These are phyloP conservation scores for Fusarium nisikadoi DNA, from an alignment of 2,329 filamentous ascomycete genomes.

Conservation along the genomic window DNA sequence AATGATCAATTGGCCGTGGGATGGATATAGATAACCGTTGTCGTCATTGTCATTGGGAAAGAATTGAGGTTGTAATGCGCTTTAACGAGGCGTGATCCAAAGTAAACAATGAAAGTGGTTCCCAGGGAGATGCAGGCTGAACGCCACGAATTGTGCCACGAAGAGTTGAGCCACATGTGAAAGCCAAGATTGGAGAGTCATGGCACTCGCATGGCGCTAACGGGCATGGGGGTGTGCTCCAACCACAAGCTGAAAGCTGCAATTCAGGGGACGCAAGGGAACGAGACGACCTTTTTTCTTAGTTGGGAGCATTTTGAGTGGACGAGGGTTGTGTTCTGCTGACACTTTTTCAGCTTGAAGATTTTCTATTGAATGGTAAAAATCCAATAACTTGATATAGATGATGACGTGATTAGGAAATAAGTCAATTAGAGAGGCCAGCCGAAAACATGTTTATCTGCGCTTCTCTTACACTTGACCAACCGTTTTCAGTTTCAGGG, in stretches of 20 bases:
- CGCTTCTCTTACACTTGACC: neutral
- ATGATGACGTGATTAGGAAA: neutral
- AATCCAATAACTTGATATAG: constrained; percentile 8
- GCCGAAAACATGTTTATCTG: neutral
- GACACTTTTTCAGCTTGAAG: constrained; percentile 13
- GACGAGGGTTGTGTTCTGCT: neutral
- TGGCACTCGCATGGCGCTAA: constrained; percentile 43
- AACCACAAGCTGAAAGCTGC: constrained; percentile 21
- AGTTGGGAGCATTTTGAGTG: constrained; percentile 25
- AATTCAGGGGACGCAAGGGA: constrained; percentile 33
- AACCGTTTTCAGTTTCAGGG: constrained; percentile 24
- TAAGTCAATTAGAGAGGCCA: neutral
- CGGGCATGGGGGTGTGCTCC: constrained; percentile 19
- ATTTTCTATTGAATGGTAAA: neutral
- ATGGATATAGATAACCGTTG: constrained; percentile 27
- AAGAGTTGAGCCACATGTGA: constrained; percentile 15
- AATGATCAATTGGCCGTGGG: constrained; percentile 3
- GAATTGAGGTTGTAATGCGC: constrained; percentile 30
- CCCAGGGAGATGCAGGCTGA: constrained; percentile 39
- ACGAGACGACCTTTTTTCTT: constrained; percentile 24
- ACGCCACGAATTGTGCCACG: constrained; percentile 11
- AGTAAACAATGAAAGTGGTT: constrained; percentile 44
- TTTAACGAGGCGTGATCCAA: constrained; percentile 24
- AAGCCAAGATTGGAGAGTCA: constrained; percentile 24
- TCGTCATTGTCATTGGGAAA: constrained; percentile 34